Evolutionary conservation across 768 basidiomycete species (phyloP).

Genomic region (Suillus americanus): DNA sequence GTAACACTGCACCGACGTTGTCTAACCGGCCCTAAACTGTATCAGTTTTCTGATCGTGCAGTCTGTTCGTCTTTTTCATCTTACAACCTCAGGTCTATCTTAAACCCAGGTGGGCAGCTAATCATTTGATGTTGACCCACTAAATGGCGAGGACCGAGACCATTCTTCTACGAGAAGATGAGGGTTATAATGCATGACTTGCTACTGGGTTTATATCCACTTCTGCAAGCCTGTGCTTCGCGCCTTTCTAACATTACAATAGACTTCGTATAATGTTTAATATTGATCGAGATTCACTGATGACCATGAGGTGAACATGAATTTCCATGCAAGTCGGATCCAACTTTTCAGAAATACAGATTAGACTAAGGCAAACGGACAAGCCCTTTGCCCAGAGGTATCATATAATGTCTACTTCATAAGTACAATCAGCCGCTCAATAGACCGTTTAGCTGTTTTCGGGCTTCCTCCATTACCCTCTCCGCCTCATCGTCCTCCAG

Average conservation of each 20-base stretch:
- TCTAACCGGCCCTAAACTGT: slow-evolving; percentile 29
- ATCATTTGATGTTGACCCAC: slow-evolving; percentile 45
- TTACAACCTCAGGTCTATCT: slow-evolving; percentile 56
- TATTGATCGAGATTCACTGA: neutral
- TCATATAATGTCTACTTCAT: neutral
- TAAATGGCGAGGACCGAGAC: slow-evolving; percentile 84
- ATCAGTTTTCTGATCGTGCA: neutral
- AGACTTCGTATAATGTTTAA: neutral
- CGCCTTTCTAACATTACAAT: slow-evolving; percentile 38
- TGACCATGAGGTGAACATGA: neutral
- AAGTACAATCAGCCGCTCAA: slow-evolving; percentile 47
- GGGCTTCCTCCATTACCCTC: slow-evolving; percentile 86
- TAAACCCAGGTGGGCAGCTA: slow-evolving; percentile 67
- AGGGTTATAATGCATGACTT: slow-evolving; percentile 71
- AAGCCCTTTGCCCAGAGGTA: neutral
- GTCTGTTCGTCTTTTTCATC: slow-evolving; percentile 30
- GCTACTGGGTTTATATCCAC: slow-evolving; percentile 25
- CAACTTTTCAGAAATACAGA: too few relatives aligned
- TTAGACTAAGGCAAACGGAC: too few relatives aligned
- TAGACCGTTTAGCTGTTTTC: slow-evolving; percentile 84
- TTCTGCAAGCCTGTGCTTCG: slow-evolving; percentile 41
- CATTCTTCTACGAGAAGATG: slow-evolving; percentile 32
- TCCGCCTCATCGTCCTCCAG: slow-evolving; percentile 82
- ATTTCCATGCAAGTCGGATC: neutral
- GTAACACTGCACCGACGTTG: neutral